Evolutionary conservation across 345 rosid genomes (phyloP), one percentile per base, ranked within the genome.

Genomic region (Moricandia moricandioides): DNA sequence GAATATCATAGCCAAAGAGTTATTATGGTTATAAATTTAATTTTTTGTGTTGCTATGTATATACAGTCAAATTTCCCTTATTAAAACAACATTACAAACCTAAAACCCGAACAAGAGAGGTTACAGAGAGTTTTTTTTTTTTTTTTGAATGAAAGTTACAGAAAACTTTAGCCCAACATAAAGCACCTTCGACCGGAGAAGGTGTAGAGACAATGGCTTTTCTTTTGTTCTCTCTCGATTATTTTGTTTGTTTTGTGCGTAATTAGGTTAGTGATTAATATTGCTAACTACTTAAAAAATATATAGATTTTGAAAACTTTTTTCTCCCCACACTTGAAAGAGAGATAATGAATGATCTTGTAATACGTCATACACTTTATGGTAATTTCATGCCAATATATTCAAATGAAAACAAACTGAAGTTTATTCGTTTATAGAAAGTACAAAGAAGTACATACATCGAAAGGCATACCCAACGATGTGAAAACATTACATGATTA

Each of bases 401-500:
- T 55, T 24, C n/a, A 55, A 55, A 55, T 24, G 8, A 55, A 55
- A 21, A 54, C 31, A 24, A 24, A 10, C n/a, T 55, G 59, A 21
- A 8, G 21, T 13, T 24, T 55, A 55, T 55, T 55, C 11, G 14
- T 56, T 56, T 26, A 43, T 26, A 26, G 30, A 56, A 56, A 11
- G 33, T 56, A 56, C 33, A 56, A 56, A 43, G 49, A 43, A 43
- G 12, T 2, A 47, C 17, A 11, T 56, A 56, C 33, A 26, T 26
- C 33, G 61, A 56, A 26, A 56, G 61, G 26, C n/a, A 56, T 24
- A 6, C 33, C n/a, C 33, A 56, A 56, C 8, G 61, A 51, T 24
- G 54, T 51, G 62, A 51, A 62, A 33, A 49, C 62, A 64, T 54
- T 55, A 55, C 77, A 73, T 14, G 45, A 7, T 12, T 64, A 55